Evolutionary conservation across 805 yeast species (phyloP).

Genomic region (Yamadazyma sp.): DNA sequence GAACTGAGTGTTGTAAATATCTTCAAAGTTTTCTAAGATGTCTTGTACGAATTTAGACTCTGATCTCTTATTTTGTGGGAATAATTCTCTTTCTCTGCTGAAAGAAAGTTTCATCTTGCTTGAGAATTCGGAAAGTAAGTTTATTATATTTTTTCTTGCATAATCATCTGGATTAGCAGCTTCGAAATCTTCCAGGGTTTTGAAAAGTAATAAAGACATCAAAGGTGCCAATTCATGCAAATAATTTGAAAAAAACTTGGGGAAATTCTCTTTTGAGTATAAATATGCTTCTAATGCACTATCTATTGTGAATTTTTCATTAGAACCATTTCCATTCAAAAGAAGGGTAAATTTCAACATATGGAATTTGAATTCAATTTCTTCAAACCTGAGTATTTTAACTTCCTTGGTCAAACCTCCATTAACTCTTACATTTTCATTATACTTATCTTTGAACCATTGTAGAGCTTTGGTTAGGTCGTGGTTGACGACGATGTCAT

Average conservation of each 20-base stretch:
- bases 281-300: slow-evolving; percentile 30
- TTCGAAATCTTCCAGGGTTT: slow-evolving; percentile 6
- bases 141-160: slow-evolving; percentile 17
- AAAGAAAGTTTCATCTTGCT: slow-evolving; percentile 23
- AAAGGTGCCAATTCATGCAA: slow-evolving; percentile 32
- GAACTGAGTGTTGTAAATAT: slow-evolving; percentile 24
- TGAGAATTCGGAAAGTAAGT: slow-evolving; percentile 20
- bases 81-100: slow-evolving; percentile 8
- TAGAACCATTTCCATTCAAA: slow-evolving; percentile 17
- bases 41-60: slow-evolving; percentile 31
- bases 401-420: not conserved
- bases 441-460: slow-evolving; percentile 30
- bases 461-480: slow-evolving; percentile 27
- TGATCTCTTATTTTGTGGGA: slow-evolving; percentile 14
- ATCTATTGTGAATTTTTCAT: slow-evolving; percentile 15
- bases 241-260: slow-evolving; percentile 29
- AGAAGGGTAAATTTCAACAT: slow-evolving; percentile 35
- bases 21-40: slow-evolving; percentile 27
- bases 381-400: slow-evolving; percentile 9
- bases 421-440: slow-evolving; percentile 10
- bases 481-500: slow-evolving; percentile 29
- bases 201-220: slow-evolving; percentile 26
- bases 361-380: slow-evolving; percentile 40
- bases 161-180: slow-evolving; percentile 12
- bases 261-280: slow-evolving; percentile 37